These are phyloP conservation scores for Pyrenula aspistea DNA, from an alignment of 495 filamentous ascomycete species.

Conservation along the genomic window DNA sequence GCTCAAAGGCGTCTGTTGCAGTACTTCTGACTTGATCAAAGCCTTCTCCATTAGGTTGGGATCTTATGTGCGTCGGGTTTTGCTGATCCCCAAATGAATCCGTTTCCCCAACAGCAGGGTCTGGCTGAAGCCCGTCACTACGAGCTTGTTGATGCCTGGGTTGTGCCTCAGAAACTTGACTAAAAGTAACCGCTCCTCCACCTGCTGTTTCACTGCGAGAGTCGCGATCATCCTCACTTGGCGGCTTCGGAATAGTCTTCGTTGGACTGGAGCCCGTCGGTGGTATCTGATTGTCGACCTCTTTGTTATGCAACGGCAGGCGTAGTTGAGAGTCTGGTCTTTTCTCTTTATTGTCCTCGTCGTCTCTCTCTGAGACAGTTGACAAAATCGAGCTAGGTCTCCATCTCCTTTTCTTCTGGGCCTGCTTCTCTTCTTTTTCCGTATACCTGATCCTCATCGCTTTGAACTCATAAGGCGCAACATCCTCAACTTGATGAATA, in stretches of 20 bases:
- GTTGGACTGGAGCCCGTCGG: background rate
- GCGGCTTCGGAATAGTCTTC: background rate
- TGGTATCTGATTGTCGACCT: background rate
- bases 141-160: background rate
- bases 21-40: background rate
- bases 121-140: background rate
- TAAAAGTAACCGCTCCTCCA: background rate
- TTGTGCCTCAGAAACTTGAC: background rate
- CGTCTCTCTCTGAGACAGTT: background rate
- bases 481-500: conserved; percentile 25
- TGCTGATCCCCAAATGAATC: background rate
- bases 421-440: background rate
- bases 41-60: background rate
- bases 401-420: background rate
- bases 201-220: background rate
- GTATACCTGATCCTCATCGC: conserved; percentile 4
- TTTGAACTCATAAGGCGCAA: conserved; percentile 6
- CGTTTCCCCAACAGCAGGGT: background rate
- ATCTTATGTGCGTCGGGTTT: background rate
- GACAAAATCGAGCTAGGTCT: background rate
- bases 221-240: background rate
- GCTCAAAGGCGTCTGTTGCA: background rate
- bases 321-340: background rate
- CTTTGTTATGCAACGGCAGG: background rate
- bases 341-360: background rate